Percentiles rank a stretch among this genome's conserved stretches.
Conservation (phyloP, 352 stramenopile species). For the Phytophthora palmivora region DNA sequence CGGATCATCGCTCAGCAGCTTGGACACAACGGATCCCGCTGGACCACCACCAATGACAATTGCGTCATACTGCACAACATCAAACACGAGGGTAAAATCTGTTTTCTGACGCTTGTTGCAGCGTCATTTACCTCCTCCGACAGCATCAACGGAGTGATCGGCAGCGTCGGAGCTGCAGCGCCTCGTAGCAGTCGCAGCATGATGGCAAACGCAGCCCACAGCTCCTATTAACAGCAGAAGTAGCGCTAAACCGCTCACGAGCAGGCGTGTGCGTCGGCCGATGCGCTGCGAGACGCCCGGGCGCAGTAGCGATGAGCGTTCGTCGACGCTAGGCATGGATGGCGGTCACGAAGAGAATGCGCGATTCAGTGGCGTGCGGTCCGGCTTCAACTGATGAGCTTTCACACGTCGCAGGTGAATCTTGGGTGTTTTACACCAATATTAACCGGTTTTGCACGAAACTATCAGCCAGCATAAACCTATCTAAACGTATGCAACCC, state of each 20-base stretch:
- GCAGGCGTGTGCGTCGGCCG: slow-evolving; percentile 15
- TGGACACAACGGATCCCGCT: slow-evolving; percentile 62
- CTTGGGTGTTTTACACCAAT: too few relatives aligned
- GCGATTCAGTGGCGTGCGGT: too few relatives aligned
- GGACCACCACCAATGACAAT: slow-evolving; percentile 72
- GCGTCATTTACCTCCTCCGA: slow-evolving; percentile 33
- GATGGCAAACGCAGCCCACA: slow-evolving; percentile 23
- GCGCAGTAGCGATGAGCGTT: slow-evolving; percentile 31
- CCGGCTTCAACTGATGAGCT: too few relatives aligned
- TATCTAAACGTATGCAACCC: too few relatives aligned
- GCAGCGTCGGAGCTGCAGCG: neutral
- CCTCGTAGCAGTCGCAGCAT: slow-evolving; percentile 18
- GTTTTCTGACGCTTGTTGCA: neutral
- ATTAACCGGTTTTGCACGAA: too few relatives aligned
- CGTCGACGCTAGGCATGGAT: neutral
- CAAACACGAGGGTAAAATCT: neutral
- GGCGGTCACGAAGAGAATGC: too few relatives aligned
- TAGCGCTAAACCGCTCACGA: slow-evolving; percentile 23
- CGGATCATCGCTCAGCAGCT: slow-evolving; percentile 56
- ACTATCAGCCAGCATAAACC: too few relatives aligned
- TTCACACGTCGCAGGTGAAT: too few relatives aligned
- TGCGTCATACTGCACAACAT: slow-evolving; percentile 51
- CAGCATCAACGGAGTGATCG: slow-evolving; percentile 25
- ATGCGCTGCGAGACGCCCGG: slow-evolving; percentile 1
- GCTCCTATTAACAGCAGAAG: slow-evolving; percentile 22